Evolutionary conservation across 225 moss, liverwort and hornwort genomes (phyloP).

Genomic region (Anthoceros angustus): DNA sequence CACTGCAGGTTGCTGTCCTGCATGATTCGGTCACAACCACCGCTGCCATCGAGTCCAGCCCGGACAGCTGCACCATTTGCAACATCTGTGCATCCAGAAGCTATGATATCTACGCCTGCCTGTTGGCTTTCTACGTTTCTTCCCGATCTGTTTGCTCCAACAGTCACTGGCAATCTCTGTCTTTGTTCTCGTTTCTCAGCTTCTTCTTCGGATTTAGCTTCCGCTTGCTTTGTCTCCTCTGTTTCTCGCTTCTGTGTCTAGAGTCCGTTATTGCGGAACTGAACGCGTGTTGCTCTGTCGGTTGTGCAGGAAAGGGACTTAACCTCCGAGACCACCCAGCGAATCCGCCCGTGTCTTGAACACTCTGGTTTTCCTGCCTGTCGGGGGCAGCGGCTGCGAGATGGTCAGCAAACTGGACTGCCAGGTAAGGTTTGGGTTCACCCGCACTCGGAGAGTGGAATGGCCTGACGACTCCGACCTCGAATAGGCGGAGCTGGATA

Average conservation of each 20-base stretch:
- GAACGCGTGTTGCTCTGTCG: neutral
- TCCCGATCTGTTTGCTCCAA: neutral
- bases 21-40: too few relatives aligned
- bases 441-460: neutral
- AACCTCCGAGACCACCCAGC: neutral
- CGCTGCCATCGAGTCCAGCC: too few relatives aligned
- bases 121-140: too few relatives aligned
- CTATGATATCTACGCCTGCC: too few relatives aligned
- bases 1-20: too few relatives aligned
- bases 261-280: neutral
- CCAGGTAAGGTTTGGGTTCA: neutral
- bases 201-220: neutral
- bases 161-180: neutral
- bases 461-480: neutral
- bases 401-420: neutral
- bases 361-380: slow-evolving; percentile 1
- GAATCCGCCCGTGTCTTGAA: neutral
- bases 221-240: neutral
- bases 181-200: neutral
- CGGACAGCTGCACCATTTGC: too few relatives aligned
- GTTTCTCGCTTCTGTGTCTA: neutral
- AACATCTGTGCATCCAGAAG: too few relatives aligned
- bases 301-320: neutral
- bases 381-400: neutral
- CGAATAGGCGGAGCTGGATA: neutral